Evolutionary conservation across 176 grass and related monocot species (phyloP), one percentile per base, ranked within the genome.

Genomic region (Themeda triandra): DNA sequence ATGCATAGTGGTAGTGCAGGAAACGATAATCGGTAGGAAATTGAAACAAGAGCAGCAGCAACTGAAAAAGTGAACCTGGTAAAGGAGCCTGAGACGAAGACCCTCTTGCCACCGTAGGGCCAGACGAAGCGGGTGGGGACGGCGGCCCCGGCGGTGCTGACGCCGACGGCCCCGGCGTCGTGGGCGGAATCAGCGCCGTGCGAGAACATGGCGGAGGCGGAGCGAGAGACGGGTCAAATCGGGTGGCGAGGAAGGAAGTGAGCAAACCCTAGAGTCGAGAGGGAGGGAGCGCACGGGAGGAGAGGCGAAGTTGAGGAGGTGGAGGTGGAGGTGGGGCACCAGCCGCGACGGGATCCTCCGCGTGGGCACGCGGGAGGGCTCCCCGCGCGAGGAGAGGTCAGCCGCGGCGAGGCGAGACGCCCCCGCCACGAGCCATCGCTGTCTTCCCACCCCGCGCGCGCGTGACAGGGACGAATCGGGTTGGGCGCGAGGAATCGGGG

Each of bases 91-190:
- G 92, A 86, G 15, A 99, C 21, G 71, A 91, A 96, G 77, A 99
- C 97, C 45, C 92, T 87, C 85, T 65, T 99, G 27, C 97, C 97
- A 58, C 97, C 97, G 56, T 99, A 94, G 15, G 97, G 90, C 97
- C 97, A 99, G 1, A 94, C 88, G 66, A 99, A 94, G 53, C 91
- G 83, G 33, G 91, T 72, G 1, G 88, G 92, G 67, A 96, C 73
- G 63, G 65, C 31, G 13, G 75, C 17, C 25, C 77, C 86, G 21
- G 72, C 89, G 21, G 42, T 11, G 42, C 80, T 85, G 41, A 92
- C 91, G 53, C 79, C 79, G 46, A 85, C 89, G 66, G 45, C 69
- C 48, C 46, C 74, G 53, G 85, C 77, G 12, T 94, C 91, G 67
- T 79, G 85, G 36, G 78, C 83, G 82, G 90, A 82, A 87, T 96